A percentile compares a stretch with the other conserved stretches of the same genome.
These are phyloP conservation scores for Exophiala spinifera DNA, from an alignment of 2,329 filamentous ascomycete species.

Conservation along the genomic window DNA sequence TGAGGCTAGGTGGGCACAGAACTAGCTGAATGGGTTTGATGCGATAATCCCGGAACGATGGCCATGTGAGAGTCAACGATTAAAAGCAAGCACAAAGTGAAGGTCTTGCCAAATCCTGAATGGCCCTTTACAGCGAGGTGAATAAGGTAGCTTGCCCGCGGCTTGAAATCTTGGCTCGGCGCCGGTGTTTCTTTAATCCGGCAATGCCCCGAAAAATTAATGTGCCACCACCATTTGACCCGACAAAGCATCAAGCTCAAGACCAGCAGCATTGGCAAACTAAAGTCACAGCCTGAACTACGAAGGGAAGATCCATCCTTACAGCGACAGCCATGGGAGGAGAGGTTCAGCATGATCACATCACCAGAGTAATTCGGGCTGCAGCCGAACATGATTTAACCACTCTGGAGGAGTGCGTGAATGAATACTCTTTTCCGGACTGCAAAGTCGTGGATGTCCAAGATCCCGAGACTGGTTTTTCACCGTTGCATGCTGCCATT, in stretches of 20 bases:
- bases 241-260: not conserved
- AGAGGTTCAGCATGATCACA: not conserved
- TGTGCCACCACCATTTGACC: not conserved
- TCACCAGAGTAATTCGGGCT: slow-evolving; percentile 59
- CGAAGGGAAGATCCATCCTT: not conserved
- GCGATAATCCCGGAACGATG: not conserved
- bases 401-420: slow-evolving; percentile 47
- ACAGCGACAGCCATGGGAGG: not conserved
- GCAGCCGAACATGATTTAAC: slow-evolving; percentile 65
- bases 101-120: not conserved
- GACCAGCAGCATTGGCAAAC: not conserved
- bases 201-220: not conserved
- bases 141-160: too few relatives aligned
- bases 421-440: slow-evolving; percentile 30
- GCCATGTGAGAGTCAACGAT: not conserved
- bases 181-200: slow-evolving; percentile 1
- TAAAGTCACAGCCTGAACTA: not conserved
- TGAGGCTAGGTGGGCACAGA: too few relatives aligned
- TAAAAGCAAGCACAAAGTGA: not conserved
- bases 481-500: slow-evolving; percentile 85
- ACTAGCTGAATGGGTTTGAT: not conserved
- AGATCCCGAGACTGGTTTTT: slow-evolving; percentile 79
- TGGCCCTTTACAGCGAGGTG: not conserved
- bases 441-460: slow-evolving; percentile 67
- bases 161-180: not conserved